Percentiles rank a stretch among this genome's conserved stretches.
These are phyloP conservation scores for Lipomyces yamanashiensis DNA, from an alignment of 805 yeast species.

Conservation along the genomic window DNA sequence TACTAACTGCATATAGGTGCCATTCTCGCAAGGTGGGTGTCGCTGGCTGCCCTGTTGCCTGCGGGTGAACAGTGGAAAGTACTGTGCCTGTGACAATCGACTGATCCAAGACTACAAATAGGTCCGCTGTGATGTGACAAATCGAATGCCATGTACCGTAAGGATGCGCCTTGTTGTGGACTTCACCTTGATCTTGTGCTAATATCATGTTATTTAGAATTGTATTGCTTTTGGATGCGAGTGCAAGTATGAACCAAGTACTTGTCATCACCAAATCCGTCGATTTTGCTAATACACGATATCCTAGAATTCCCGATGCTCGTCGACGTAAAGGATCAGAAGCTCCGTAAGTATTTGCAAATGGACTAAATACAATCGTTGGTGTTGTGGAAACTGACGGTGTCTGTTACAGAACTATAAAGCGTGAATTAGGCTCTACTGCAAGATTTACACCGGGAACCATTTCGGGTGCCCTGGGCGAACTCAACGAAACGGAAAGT, in stretches of 20 bases:
- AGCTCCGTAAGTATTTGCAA: constrained; percentile 73
- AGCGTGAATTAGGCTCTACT: not conserved
- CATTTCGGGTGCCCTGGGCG: not conserved
- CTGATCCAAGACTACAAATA: not conserved
- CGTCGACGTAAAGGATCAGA: constrained; percentile 60
- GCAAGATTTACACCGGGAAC: not conserved
- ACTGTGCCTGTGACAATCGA: not conserved
- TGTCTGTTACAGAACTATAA: not conserved
- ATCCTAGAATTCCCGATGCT: constrained; percentile 72
- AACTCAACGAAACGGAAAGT: not conserved
- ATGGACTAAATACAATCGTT: not conserved
- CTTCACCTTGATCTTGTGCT: not conserved
- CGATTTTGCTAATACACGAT: constrained; percentile 55
- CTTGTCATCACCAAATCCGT: not conserved
- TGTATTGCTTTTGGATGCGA: constrained; percentile 42
- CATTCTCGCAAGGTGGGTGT: constrained; percentile 36
- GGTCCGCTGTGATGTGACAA: constrained; percentile 56
- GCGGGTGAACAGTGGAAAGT: not conserved
- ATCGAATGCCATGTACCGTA: constrained; percentile 60
- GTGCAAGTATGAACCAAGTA: constrained; percentile 22
- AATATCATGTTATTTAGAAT: constrained; percentile 31
- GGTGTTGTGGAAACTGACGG: too few species aligned
- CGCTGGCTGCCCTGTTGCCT: not conserved
- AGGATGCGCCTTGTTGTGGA: constrained; percentile 16
- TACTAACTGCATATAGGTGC: constrained; percentile 26